Base-by-base conservation (phyloP, 768 basidiomycete genomes). In the Podaxis sp. region DNA sequence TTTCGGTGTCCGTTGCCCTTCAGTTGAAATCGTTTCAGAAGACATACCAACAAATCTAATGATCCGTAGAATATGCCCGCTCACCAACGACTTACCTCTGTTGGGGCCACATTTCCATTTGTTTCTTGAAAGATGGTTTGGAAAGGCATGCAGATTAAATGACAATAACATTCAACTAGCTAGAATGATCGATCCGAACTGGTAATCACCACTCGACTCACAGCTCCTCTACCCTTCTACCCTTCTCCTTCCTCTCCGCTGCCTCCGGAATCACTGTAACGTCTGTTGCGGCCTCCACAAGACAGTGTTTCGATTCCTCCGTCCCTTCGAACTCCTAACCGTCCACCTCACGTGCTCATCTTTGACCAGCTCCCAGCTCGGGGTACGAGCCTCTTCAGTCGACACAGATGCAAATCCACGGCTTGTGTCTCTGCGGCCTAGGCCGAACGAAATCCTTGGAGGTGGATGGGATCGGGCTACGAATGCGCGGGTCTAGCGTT, bases 281-380 rank as follows among this genome's bases (percentile, higher is more conserved):
- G 76, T 93, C 93, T 36, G 86, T 89, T 57, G 92, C 91, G 1
- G 93, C 89, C 75, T 91, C 89, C 0, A 83, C 87, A 40, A 96
- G 76, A 70, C 88, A 92, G 67, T 92, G 85, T 72, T 78, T 83
- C 68, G 86, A 76, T 74, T 77, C 82, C 63, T 74, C 84, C 52
- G 82, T 84, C 33, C 79, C 52, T 86, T 87, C 66, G 81, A 65
- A 58, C 52, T n/a, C 52, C 28, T 54, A 36, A 54, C n/a, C 20
- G 28, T 11, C 52, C 17, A 12, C 30, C 52, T 87, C 60, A 99
- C 84, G 65, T 89, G 87, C 56, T 87, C 75, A 61, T 91, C 87
- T 30, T 88, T 91, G 69, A 99, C 96, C 2, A 46, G 5, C 5
- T 10, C 15, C 10, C 20, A 6, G 15, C 44, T 20, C n/a, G 12